phyloP scores from a whole-genome alignment of 148 eudicot genomes.

The Pharnaceum exiguum region DNA sequence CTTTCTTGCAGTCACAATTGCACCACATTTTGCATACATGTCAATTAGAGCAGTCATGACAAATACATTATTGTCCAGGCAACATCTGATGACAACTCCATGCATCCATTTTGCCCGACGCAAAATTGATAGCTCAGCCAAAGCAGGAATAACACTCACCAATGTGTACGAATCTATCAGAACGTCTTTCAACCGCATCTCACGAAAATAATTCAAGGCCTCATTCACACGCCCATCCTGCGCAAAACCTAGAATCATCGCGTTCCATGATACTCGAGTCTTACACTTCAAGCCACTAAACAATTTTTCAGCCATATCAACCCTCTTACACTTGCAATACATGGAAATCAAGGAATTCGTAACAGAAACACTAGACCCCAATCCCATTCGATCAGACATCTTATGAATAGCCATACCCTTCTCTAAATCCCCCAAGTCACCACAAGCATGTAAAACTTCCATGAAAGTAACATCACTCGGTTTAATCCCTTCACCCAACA shows the following conservation, averaged over 20 bases:
- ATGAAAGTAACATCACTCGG: slow-evolving; percentile 70
- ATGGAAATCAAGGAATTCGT: slow-evolving; percentile 76
- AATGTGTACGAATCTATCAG: slow-evolving; percentile 72
- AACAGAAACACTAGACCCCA: slow-evolving; percentile 50
- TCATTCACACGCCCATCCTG: slow-evolving; percentile 53
- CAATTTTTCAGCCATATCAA: slow-evolving; percentile 50
- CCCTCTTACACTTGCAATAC: slow-evolving; percentile 77
- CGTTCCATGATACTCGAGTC: slow-evolving; percentile 87
- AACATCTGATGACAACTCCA: slow-evolving; percentile 50
- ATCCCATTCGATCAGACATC: slow-evolving; percentile 32
- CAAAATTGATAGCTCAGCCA: slow-evolving; percentile 64
- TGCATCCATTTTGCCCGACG: slow-evolving; percentile 90
- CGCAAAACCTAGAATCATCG: slow-evolving; percentile 77
- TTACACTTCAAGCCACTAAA: slow-evolving; percentile 39
- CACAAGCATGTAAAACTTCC: slow-evolving; percentile 73
- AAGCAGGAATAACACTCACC: slow-evolving; percentile 78
- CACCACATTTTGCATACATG: slow-evolving; percentile 91
- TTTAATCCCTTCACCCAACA: slow-evolving; percentile 65
- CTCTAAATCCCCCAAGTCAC: slow-evolving; percentile 48
- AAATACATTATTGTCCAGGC: slow-evolving; percentile 54
- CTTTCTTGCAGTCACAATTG: slow-evolving; percentile 64
- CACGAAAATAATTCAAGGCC: slow-evolving; percentile 49
- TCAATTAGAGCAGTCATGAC: slow-evolving; percentile 86
- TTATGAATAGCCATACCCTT: slow-evolving; percentile 51
- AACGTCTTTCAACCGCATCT: slow-evolving; percentile 38